Percentiles rank a stretch among this genome's conserved stretches.
Conservation (phyloP, 257 asterid genomes). For the Petunia secreta region DNA sequence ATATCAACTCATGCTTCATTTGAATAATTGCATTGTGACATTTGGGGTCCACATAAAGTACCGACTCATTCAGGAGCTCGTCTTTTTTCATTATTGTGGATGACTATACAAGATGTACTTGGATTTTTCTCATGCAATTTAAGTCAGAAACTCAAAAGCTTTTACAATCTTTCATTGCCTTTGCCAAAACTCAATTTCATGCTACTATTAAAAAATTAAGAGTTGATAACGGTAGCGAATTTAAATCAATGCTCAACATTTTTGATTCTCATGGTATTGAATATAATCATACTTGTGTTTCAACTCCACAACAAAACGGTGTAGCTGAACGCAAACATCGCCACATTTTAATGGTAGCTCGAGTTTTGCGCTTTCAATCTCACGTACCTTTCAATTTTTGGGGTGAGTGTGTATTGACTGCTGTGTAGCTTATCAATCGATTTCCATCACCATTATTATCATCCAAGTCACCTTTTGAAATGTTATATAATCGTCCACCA, state of each 20-base stretch:
- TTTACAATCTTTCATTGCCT: not conserved
- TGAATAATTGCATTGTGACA: conserved; percentile 23
- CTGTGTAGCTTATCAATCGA: not conserved
- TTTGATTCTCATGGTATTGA: not conserved
- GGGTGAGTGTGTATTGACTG: not conserved
- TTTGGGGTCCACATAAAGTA: conserved; percentile 25
- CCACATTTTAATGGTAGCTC: not conserved
- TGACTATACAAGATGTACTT: conserved; percentile 3
- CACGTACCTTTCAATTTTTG: not conserved
- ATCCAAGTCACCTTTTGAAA: conserved; percentile 6
- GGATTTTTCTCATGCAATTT: not conserved
- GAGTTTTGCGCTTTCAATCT: not conserved
- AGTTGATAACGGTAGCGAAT: not conserved
- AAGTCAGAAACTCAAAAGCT: not conserved
- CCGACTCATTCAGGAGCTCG: not conserved
- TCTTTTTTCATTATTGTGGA: conserved; percentile 11
- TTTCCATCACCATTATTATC: not conserved
- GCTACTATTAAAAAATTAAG: not conserved
- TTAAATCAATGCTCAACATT: not conserved
- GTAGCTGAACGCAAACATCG: conserved; percentile 1
- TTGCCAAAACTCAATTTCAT: not conserved
- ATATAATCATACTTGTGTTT: not conserved
- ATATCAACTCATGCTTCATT: conserved; percentile 1
- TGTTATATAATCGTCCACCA: not conserved
- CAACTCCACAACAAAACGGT: conserved; percentile 12